Evolutionary conservation across 225 moss, liverwort and hornwort species (phyloP), one percentile per base, ranked within the genome.

Genomic region (Climacium dendroides): DNA sequence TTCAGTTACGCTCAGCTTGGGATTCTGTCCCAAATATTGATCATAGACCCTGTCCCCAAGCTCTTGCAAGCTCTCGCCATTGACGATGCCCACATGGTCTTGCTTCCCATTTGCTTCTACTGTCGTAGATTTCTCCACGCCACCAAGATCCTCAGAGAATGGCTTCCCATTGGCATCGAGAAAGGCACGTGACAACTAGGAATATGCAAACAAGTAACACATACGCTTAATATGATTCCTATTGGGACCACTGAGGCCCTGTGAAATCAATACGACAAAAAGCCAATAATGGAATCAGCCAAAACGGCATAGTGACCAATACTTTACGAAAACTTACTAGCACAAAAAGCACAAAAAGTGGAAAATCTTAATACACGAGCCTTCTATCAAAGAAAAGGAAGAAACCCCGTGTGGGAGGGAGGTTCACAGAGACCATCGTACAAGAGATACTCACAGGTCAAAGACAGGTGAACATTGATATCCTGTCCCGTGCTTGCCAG

Each of bases 131-230:
- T 90, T 83, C 85, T 91, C 70, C 87, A 75, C 78, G 58, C 60
- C 78, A 57, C 26, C 78, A 28, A 78, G 78, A 37, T 74, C 90
- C 69, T 89, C 85, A 43, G 37, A 39, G 54, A 91, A 91, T 71
- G 81, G 88, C 47, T 64, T 80, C 48, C 87, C 92, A 74, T 92
- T 86, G 74, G 85, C 67, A 69, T 89, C 86, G 74, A 89, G 78
- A 86, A 89, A 89, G 59, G 85, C 89, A 43, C 74, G 83, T 52
- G 85, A 85, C 60, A 94, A 89, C 94, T 94, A 91, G 63, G 63
- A 60, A 91, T 47, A 53, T 80, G 73, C 82, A 87, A 85, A 89
- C 77, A 87, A 69, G 61, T 66, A 87, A 78, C 55, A 55, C n/a
- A 10, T 17, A 55, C 24, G 7, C 41, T 88, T 72, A 72, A 35